Percentiles rank a stretch among this genome's conserved stretches.
These are phyloP conservation scores for Aspergillus biplanus DNA, from an alignment of 495 filamentous ascomycete species.

Conservation along the genomic window DNA sequence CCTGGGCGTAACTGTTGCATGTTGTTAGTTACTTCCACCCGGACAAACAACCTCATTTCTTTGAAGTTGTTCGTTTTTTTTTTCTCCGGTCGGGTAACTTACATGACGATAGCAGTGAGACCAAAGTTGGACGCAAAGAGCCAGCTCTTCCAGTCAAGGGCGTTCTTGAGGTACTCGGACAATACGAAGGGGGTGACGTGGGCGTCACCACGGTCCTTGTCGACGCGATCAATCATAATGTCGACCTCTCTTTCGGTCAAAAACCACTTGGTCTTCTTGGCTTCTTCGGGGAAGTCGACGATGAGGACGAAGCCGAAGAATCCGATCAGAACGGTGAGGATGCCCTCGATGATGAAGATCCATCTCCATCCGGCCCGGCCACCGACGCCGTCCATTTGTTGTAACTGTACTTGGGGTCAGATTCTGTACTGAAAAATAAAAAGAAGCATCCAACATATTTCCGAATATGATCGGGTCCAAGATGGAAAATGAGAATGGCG, in stretches of 20 bases:
- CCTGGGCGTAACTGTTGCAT: not conserved
- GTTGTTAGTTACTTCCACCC: not conserved
- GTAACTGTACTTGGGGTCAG: not conserved
- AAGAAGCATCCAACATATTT: not conserved
- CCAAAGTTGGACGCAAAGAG: constrained; percentile 53
- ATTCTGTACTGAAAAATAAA: not conserved
- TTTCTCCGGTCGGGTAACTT: constrained; percentile 27
- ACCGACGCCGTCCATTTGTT: constrained; percentile 47
- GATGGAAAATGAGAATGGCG: too few relatives aligned
- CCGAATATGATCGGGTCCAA: too few relatives aligned
- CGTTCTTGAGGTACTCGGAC: constrained; percentile 43
- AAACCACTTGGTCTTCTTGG: constrained; percentile 45
- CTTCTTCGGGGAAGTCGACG: constrained; percentile 54
- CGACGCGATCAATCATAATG: constrained; percentile 55
- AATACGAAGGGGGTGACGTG: constrained; percentile 44
- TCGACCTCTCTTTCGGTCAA: constrained; percentile 42
- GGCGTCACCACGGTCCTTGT: constrained; percentile 55
- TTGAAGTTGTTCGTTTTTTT: not conserved
- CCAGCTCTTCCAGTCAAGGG: constrained; percentile 58
- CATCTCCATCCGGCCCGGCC: constrained; percentile 58
- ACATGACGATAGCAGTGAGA: constrained; percentile 30
- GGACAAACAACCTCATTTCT: too few relatives aligned
- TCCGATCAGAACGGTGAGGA: constrained; percentile 40
- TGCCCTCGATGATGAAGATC: constrained; percentile 60
- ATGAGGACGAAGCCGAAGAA: constrained; percentile 47